A percentile compares a stretch with the other conserved stretches of the same genome.
Conservation (phyloP, 164 flowering plant genomes). For the Platanus orientalis region DNA sequence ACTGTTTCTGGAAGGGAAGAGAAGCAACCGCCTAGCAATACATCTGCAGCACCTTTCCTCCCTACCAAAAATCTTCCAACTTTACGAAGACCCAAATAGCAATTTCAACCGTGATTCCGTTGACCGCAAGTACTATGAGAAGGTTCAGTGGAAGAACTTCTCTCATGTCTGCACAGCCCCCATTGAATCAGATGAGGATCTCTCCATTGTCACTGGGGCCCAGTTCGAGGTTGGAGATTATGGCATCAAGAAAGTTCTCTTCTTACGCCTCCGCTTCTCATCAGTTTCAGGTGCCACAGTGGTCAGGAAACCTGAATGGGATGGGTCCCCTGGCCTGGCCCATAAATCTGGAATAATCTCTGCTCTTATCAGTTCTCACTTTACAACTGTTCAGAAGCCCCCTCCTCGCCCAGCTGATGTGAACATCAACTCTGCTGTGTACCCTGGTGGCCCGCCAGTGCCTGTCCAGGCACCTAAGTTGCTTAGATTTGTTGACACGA, state of each 20-base stretch:
- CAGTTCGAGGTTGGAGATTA: conserved; percentile 68
- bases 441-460: conserved; percentile 94
- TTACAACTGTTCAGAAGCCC: conserved; percentile 63
- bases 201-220: conserved; percentile 84
- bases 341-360: conserved; percentile 90
- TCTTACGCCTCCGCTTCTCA: conserved; percentile 71
- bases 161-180: conserved; percentile 99
- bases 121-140: conserved; percentile 70
- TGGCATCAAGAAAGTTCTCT: conserved; percentile 73
- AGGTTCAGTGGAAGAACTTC: conserved; percentile 85
- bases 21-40: conserved; percentile 73
- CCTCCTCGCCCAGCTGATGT: conserved; percentile 88
- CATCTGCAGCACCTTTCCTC: conserved; percentile 91
- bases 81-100: conserved; percentile 44
- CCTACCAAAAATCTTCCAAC: conserved; percentile 67
- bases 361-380: conserved; percentile 80
- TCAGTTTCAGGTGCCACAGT: conserved; percentile 54
- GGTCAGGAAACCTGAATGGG: conserved; percentile 75
- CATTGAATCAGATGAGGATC: conserved; percentile 75
- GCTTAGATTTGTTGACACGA: conserved; percentile 72
- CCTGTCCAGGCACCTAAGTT: conserved; percentile 72
- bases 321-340: conserved; percentile 73
- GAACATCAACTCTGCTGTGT: conserved; percentile 82
- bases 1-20: conserved; percentile 75
- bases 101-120: conserved; percentile 34